A percentile compares a stretch with the other conserved stretches of the same genome.
These are phyloP conservation scores for Hypholoma sublateritium DNA, from an alignment of 768 basidiomycete genomes.

Conservation along the genomic window DNA sequence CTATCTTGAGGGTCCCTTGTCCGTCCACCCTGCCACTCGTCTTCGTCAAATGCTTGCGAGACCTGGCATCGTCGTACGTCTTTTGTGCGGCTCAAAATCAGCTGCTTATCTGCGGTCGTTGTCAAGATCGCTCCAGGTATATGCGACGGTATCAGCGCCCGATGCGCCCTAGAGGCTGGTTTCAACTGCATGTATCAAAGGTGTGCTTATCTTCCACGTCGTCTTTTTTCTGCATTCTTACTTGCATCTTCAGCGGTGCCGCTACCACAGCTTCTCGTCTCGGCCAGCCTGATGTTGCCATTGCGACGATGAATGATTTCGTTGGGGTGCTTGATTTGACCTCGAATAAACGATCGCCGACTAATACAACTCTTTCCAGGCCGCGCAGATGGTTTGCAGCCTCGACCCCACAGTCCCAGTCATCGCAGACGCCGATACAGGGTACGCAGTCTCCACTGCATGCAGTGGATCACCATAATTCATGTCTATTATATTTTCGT, in stretches of 20 bases:
- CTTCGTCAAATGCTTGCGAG: constrained; percentile 67
- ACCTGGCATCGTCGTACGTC: constrained; percentile 74
- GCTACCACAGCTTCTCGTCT: constrained; percentile 80
- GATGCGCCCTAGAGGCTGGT: constrained; percentile 74
- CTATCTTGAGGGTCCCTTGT: constrained; percentile 67
- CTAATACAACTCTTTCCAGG: constrained; percentile 29
- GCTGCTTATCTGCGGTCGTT: background rate
- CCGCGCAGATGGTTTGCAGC: constrained; percentile 69
- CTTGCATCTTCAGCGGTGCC: constrained; percentile 50
- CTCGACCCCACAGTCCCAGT: constrained; percentile 65
- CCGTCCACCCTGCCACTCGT: constrained; percentile 65
- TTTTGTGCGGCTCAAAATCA: constrained; percentile 13
- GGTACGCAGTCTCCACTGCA: constrained; percentile 35
- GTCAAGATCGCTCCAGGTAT: constrained; percentile 65
- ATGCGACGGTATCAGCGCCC: constrained; percentile 71
- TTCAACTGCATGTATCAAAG: constrained; percentile 75
- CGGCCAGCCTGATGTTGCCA: constrained; percentile 75
- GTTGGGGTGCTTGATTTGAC: constrained; percentile 43
- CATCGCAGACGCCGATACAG: constrained; percentile 80
- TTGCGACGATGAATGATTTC: constrained; percentile 78
- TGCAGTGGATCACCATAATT: background rate
- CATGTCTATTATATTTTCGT: background rate
- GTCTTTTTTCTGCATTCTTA: background rate
- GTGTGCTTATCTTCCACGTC: constrained; percentile 21
- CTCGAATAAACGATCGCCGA: background rate